Evolutionary conservation across 225 moss, liverwort and hornwort genomes (phyloP).

Genomic region (Takakia lepidozioides): DNA sequence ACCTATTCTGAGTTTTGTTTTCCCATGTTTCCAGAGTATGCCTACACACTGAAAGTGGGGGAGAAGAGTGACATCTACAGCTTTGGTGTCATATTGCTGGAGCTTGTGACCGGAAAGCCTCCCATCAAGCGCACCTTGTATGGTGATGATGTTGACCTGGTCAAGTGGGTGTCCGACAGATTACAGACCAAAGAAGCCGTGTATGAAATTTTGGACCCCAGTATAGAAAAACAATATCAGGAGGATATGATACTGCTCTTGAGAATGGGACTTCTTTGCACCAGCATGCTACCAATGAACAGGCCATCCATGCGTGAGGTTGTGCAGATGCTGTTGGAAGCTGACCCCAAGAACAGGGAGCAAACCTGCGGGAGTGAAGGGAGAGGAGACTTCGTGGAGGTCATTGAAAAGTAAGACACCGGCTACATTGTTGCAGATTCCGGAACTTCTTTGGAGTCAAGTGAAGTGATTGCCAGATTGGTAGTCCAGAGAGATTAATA

Average conservation of each 20-base stretch:
- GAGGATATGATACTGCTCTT: constrained; percentile 38
- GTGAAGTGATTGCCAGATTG: no score
- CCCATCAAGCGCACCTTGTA: constrained; percentile 33
- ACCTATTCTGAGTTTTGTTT: no score
- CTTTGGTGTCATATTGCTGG: constrained; percentile 44
- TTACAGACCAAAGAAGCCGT: constrained; percentile 26
- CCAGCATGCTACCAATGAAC: constrained; percentile 24
- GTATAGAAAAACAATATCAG: constrained; percentile 13
- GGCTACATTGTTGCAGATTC: no score
- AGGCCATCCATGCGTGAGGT: constrained; percentile 42
- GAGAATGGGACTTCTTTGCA: constrained; percentile 39
- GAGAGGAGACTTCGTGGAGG: no score
- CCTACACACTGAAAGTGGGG: constrained; percentile 40
- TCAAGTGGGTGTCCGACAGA: constrained; percentile 38
- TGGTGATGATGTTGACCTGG: constrained; percentile 26
- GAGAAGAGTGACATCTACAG: constrained; percentile 54
- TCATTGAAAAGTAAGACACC: no score
- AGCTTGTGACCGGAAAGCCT: constrained; percentile 35
- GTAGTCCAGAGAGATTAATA: no score
- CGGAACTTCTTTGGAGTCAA: no score
- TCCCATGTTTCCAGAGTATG: constrained; percentile 29
- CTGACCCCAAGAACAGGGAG: constrained; percentile 21
- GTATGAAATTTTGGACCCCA: constrained; percentile 22
- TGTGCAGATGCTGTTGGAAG: constrained; percentile 36
- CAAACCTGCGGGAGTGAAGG: no score